These are phyloP conservation scores for Ziziphus jujuba DNA, from an alignment of 306 rosid genomes.

Conservation along the genomic window DNA sequence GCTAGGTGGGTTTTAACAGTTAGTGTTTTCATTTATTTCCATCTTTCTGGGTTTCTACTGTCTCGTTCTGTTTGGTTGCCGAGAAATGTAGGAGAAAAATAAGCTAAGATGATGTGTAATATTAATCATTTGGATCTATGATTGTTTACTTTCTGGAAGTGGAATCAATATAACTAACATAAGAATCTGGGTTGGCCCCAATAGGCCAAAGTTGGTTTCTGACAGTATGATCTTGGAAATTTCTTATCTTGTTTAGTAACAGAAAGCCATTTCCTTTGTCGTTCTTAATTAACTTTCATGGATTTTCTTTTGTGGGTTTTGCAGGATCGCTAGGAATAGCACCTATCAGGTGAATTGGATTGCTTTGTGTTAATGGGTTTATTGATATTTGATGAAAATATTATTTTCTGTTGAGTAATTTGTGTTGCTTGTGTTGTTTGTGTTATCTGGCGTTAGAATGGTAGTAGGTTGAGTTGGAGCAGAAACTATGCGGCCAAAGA, in stretches of 20 bases:
- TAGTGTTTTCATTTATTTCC: neutral
- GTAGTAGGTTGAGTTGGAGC: slow-evolving; percentile 63
- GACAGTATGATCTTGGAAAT: neutral
- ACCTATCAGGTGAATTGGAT: slow-evolving; percentile 64
- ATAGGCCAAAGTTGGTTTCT: neutral
- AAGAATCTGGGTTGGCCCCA: neutral
- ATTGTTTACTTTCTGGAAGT: neutral
- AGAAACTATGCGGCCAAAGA: slow-evolving; percentile 93
- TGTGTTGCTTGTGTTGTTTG: neutral
- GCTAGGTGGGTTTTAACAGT: slow-evolving; percentile 53
- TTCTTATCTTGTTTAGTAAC: neutral
- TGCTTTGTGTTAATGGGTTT: neutral
- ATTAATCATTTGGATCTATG: neutral
- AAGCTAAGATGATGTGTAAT: neutral
- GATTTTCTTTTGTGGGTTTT: slow-evolving; percentile 8
- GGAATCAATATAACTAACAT: neutral
- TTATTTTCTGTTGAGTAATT: neutral
- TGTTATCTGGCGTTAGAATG: slow-evolving; percentile 43
- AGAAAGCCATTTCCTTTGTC: neutral
- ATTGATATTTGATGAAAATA: neutral
- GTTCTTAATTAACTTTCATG: neutral
- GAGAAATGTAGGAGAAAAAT: neutral
- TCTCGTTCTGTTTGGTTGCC: neutral
- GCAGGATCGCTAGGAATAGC: slow-evolving; percentile 66
- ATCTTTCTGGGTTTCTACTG: neutral